phyloP scores from a whole-genome alignment of 768 basidiomycete species.

The Mycena rebaudengoi region DNA sequence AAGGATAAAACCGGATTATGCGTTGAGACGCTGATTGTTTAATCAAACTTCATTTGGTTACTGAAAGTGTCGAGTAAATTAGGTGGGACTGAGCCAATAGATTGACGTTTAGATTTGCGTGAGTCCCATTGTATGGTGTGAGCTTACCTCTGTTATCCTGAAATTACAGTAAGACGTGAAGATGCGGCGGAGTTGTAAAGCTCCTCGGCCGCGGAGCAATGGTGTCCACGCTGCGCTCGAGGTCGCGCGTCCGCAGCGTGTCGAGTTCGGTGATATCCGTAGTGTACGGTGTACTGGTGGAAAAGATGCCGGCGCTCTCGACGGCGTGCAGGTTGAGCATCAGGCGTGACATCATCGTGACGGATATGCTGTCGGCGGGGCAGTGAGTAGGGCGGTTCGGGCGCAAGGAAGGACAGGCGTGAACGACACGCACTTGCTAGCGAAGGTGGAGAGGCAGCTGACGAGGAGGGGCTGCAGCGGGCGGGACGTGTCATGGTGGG shows the following conservation, averaged over 20 bases:
- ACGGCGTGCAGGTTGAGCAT: constrained; percentile 45
- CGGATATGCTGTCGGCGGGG: constrained; percentile 20
- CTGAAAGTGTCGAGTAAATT: too few relatives aligned
- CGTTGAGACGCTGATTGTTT: too few relatives aligned
- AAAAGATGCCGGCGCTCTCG: constrained; percentile 12
- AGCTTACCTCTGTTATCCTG: too few relatives aligned
- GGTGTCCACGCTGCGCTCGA: constrained; percentile 4
- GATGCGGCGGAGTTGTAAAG: too few relatives aligned
- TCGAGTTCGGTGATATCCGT: neutral
- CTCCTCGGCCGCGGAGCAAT: too few relatives aligned
- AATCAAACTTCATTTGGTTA: too few relatives aligned
- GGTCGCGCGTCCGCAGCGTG: constrained; percentile 12
- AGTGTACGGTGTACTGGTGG: neutral
- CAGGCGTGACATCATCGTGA: constrained; percentile 47
- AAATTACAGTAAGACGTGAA: too few relatives aligned
- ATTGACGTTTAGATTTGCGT: too few relatives aligned
- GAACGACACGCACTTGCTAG: constrained; percentile 12
- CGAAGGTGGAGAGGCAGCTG: constrained; percentile 16
- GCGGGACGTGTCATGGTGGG: neutral
- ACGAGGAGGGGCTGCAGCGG: constrained; percentile 14
- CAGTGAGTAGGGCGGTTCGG: neutral
- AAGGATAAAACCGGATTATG: too few relatives aligned
- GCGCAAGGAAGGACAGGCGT: neutral
- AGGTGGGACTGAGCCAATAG: too few relatives aligned
- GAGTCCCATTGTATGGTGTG: too few relatives aligned